These are phyloP conservation scores for Aspergillus biplanus DNA, from an alignment of 495 filamentous ascomycete species.

Conservation along the genomic window DNA sequence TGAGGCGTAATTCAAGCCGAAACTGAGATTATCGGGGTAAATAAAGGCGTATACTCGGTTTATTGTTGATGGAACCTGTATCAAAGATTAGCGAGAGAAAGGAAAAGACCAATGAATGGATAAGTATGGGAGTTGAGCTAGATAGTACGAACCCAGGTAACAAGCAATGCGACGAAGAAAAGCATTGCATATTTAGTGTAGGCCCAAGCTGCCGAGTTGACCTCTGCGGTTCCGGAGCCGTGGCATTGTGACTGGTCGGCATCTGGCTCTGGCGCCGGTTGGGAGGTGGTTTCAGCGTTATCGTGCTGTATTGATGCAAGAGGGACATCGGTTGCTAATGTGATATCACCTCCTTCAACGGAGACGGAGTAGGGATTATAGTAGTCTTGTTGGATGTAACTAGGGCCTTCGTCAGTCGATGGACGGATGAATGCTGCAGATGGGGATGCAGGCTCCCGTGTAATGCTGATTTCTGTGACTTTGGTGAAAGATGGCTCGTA, in stretches of 20 bases:
- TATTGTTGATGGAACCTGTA: constrained; percentile 71
- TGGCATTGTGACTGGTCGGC: constrained; percentile 11
- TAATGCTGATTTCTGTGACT: constrained; percentile 61
- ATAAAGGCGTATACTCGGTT: constrained; percentile 76
- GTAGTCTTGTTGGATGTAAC: constrained; percentile 1
- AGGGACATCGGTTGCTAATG: constrained; percentile 7
- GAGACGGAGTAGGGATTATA: constrained; percentile 38
- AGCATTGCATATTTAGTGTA: constrained; percentile 84
- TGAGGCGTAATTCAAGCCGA: constrained; percentile 68
- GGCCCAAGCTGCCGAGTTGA: constrained; percentile 61
- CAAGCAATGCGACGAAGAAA: constrained; percentile 81
- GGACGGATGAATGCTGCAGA: background rate
- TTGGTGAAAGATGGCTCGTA: constrained; percentile 56
- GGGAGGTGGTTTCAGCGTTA: constrained; percentile 12
- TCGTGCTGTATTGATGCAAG: constrained; percentile 18
- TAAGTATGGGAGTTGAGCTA: background rate
- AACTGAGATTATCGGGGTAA: constrained; percentile 53
- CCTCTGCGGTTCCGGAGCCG: constrained; percentile 27
- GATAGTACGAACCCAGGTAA: constrained; percentile 68
- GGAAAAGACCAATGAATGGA: constrained; percentile 6
- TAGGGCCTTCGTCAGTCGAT: background rate
- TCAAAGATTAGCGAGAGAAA: background rate
- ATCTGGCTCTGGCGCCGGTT: background rate
- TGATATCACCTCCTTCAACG: constrained; percentile 34
- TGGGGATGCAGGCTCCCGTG: constrained; percentile 37